Base-by-base conservation (phyloP, 129 eudicot genomes). In the Rutidosis leptorrhynchoides region DNA sequence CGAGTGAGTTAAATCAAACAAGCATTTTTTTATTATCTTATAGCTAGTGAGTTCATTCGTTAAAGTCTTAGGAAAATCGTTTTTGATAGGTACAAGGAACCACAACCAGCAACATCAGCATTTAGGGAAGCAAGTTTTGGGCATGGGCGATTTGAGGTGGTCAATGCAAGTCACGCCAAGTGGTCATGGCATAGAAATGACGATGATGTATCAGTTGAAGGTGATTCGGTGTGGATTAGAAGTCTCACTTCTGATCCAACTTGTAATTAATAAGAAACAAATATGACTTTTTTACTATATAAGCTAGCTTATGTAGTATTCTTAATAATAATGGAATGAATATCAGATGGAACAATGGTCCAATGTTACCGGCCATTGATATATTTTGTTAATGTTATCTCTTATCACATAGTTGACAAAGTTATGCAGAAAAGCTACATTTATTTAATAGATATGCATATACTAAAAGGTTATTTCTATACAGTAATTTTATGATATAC, bases 61-160 rank as follows among this genome's bases (percentile, higher is more conserved):
- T 33, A 4, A 65, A 19, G 2, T 26, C 0, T 45, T 5, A 10
- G 0, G 9, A 26, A 25, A 28, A 28, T 32, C 46, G 15, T 59
- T 40, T 25, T 26, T 25, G 48, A 37, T 82, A 87, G 95, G 65
- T 87, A 84, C 32, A 61, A 15, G 17, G 73, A 80, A 42, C 88
- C 88, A 21, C 78, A 78, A 52, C 96, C 89, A 45, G 68, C 26
- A 0, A 70, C 76, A 40, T 89, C 94, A 0, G 67, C 68, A 0
- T 89, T 83, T 11, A 76, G 96, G 57, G 96, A 89, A 58, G 90
- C 94, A n/a, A 89, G 94, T 55, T 89, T 85, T 27, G 96, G 96
- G 58, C 96, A 89, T 55, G 94, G 94, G n/a, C 28, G 68, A 22
- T 45, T 89, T 0, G 67, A 70, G 42, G 64, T 85, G 43, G 69